Percentiles rank a stretch among this genome's conserved stretches.
Evolutionary conservation across 1,284 basidiomycete genomes (phyloP).

Genomic region (Naganishia albida): DNA sequence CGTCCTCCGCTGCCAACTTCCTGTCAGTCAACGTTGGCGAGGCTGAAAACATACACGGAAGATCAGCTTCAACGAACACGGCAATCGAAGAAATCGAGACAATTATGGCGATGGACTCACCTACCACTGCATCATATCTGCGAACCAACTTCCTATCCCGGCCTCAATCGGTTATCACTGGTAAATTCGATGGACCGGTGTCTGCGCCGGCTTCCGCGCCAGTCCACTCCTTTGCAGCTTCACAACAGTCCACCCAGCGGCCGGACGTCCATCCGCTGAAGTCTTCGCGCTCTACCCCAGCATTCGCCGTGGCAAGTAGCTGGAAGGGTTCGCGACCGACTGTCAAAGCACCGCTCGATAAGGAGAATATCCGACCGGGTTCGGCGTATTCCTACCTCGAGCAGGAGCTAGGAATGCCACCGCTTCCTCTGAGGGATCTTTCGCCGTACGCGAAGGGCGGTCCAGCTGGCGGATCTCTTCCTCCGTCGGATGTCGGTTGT

Average conservation of each 20-base stretch:
- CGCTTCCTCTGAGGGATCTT: not conserved
- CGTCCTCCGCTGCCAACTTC: not conserved
- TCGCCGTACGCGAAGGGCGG: not conserved
- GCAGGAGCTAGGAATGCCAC: constrained; percentile 6
- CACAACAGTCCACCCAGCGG: constrained; percentile 18
- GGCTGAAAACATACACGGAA: not conserved
- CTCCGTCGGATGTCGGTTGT: not conserved
- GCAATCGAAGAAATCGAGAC: constrained; percentile 32
- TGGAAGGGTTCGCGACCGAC: constrained; percentile 24
- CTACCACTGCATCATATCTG: constrained; percentile 26
- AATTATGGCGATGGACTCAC: constrained; percentile 30
- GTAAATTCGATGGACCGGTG: constrained; percentile 9
- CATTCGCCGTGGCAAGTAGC: constrained; percentile 4
- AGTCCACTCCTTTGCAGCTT: constrained; percentile 3
- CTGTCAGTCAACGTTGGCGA: not conserved
- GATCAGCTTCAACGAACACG: constrained; percentile 14
- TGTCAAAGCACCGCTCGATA: not conserved
- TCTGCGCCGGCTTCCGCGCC: constrained; percentile 9
- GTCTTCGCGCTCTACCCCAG: constrained; percentile 25
- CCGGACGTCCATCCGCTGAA: constrained; percentile 4
- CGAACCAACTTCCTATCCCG: constrained; percentile 20
- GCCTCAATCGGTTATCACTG: constrained; percentile 17
- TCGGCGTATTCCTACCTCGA: constrained; percentile 19
- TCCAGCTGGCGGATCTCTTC: constrained; percentile 1
- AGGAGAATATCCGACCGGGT: constrained; percentile 7